A percentile compares a stretch with the other conserved stretches of the same genome.
phyloP scores from a whole-genome alignment of 495 filamentous ascomycete genomes.

The Chaetomium cochliodes region DNA sequence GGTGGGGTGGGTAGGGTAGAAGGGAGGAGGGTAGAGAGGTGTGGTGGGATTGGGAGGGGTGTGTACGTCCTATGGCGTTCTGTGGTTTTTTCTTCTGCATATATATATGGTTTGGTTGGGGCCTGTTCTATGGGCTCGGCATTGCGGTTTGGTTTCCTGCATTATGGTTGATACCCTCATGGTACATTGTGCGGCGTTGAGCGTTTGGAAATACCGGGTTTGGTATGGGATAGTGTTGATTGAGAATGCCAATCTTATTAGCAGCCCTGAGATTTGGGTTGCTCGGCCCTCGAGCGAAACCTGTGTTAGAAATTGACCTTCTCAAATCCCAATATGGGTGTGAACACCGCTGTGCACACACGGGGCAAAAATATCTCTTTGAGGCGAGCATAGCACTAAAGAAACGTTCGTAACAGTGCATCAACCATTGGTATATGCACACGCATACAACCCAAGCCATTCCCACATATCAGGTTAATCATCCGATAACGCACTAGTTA shows the following conservation, averaged over 20 bases:
- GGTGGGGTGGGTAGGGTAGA: constrained; percentile 1
- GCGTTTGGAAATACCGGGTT: background rate
- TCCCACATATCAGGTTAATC: background rate
- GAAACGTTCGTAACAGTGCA: background rate
- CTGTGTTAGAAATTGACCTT: too few relatives aligned
- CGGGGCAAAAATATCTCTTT: background rate
- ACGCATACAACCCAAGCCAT: constrained; percentile 4
- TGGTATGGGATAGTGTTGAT: background rate
- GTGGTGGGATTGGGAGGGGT: background rate
- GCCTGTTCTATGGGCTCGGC: too few relatives aligned
- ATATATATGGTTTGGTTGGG: background rate
- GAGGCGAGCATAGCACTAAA: too few relatives aligned
- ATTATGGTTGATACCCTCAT: constrained; percentile 7
- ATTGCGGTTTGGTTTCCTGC: background rate
- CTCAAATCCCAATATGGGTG: background rate
- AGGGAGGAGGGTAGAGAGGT: background rate
- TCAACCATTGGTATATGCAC: background rate
- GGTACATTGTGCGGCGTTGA: constrained; percentile 12
- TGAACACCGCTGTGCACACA: background rate
- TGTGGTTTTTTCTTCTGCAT: constrained; percentile 1
- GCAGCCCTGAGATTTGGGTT: too few relatives aligned
- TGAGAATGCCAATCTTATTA: background rate
- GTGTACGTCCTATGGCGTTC: too few relatives aligned
- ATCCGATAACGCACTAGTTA: constrained; percentile 1
- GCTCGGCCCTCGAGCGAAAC: too few relatives aligned